These are phyloP conservation scores for Amanita brunnescens DNA, from an alignment of 768 basidiomycete species.

Conservation along the genomic window DNA sequence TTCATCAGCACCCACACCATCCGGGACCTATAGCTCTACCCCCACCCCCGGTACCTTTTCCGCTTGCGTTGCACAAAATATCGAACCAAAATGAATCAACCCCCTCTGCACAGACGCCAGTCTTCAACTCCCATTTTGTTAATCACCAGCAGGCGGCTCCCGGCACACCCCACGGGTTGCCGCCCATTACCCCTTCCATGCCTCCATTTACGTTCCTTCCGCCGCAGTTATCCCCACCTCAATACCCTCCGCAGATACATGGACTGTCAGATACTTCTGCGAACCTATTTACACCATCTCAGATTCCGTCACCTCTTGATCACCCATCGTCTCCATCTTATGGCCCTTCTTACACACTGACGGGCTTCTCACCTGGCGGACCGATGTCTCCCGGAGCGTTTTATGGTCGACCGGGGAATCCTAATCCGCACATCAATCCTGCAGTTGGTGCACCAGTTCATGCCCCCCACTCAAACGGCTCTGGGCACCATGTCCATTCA, in stretches of 20 bases:
- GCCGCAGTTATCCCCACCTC: conserved; percentile 25
- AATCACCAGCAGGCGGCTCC: conserved; percentile 22
- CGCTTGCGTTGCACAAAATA: conserved; percentile 12
- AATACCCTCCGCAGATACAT: conserved; percentile 11
- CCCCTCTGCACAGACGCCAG: conserved; percentile 20
- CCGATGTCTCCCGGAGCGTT: conserved; percentile 70
- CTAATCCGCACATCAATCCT: conserved; percentile 35
- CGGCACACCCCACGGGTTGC: conserved; percentile 74
- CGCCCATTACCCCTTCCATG: conserved; percentile 96
- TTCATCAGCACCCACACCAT: conserved; percentile 32
- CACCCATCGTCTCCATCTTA: conserved; percentile 7
- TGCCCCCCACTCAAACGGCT: conserved; percentile 1
- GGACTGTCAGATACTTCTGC: neutral
- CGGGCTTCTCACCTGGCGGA: conserved; percentile 60
- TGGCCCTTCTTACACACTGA: conserved; percentile 6
- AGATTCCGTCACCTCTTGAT: conserved; percentile 10
- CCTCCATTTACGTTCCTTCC: conserved; percentile 84
- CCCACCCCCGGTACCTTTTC: conserved; percentile 41
- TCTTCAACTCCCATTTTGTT: conserved; percentile 25
- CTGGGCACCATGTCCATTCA: neutral
- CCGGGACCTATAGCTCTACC: conserved; percentile 67
- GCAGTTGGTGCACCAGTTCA: conserved; percentile 41
- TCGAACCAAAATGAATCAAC: conserved; percentile 12
- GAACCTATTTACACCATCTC: neutral
- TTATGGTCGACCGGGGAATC: conserved; percentile 51